phyloP scores from a whole-genome alignment of 805 yeast genomes.

The Saturnispora sanitii region DNA sequence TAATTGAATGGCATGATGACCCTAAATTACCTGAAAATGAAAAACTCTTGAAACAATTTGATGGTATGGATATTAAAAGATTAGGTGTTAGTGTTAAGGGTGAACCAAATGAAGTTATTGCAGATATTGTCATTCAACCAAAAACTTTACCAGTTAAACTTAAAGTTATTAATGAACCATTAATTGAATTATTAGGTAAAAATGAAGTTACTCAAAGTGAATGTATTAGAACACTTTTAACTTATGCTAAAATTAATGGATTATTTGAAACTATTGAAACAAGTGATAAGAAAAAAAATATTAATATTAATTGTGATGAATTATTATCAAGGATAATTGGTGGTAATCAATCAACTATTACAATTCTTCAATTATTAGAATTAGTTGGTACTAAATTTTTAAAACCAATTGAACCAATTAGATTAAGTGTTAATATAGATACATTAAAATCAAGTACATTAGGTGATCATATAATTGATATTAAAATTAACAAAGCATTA shows the following conservation, averaged over 20 bases:
- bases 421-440: constrained; percentile 61
- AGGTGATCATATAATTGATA: constrained; percentile 73
- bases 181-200: constrained; percentile 65
- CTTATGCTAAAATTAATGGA: constrained; percentile 29
- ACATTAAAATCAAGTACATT: constrained; percentile 70
- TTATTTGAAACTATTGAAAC: constrained; percentile 25
- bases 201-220: constrained; percentile 80
- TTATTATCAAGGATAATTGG: constrained; percentile 36
- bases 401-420: constrained; percentile 71
- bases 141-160: constrained; percentile 64
- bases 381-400: constrained; percentile 56
- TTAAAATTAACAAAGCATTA: constrained; percentile 41
- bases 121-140: constrained; percentile 71
- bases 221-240: constrained; percentile 36
- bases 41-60: constrained; percentile 44
- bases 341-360: constrained; percentile 36
- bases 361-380: constrained; percentile 66
- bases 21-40: constrained; percentile 24
- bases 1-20: constrained; percentile 89
- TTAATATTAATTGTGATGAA: constrained; percentile 33
- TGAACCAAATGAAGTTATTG: constrained; percentile 41
- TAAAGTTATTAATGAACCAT: constrained; percentile 47
- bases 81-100: constrained; percentile 40
- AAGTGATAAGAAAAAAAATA: constrained; percentile 14
- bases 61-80: constrained; percentile 82